Percentiles rank a stretch among this genome's conserved stretches.
Conservation (phyloP, 805 yeast species). For the Candida fluviatilis region DNA sequence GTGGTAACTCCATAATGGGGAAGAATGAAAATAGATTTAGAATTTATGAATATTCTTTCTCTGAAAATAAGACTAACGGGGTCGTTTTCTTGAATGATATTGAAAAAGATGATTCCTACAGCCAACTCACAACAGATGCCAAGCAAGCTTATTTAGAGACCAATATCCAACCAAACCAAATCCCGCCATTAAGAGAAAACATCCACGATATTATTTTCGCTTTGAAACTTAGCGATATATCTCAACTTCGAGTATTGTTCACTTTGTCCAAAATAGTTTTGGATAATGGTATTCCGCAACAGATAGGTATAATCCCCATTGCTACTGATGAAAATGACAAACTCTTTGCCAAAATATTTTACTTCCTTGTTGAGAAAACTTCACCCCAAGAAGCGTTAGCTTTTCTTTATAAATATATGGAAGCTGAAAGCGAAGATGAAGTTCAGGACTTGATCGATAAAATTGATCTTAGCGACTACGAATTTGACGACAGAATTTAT, state of each 20-base stretch:
- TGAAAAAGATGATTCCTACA: constrained; percentile 56
- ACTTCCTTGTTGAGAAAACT: constrained; percentile 28
- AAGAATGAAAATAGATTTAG: constrained; percentile 32
- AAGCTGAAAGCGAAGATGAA: constrained; percentile 21
- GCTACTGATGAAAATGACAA: constrained; percentile 25
- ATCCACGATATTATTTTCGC: constrained; percentile 71
- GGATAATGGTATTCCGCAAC: constrained; percentile 65
- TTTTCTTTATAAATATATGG: constrained; percentile 33
- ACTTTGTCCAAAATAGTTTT: constrained; percentile 47
- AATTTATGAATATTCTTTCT: constrained; percentile 23
- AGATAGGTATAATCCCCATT: constrained; percentile 79
- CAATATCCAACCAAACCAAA: constrained; percentile 45
- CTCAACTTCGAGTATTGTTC: constrained; percentile 47
- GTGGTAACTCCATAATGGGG: constrained; percentile 28
- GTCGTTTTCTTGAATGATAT: constrained; percentile 77
- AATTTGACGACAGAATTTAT: constrained; percentile 15
- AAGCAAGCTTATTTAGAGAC: constrained; percentile 40
- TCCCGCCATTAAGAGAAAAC: constrained; percentile 71
- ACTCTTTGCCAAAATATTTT: constrained; percentile 27
- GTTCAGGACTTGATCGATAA: constrained; percentile 17
- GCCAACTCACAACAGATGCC: constrained; percentile 37
- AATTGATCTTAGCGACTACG: constrained; percentile 14
- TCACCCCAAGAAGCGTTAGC: constrained; percentile 34
- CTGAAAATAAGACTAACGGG: constrained; percentile 21
- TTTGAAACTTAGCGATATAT: constrained; percentile 51